Base-by-base conservation (phyloP, 805 yeast species). In the Candida boleticola region DNA sequence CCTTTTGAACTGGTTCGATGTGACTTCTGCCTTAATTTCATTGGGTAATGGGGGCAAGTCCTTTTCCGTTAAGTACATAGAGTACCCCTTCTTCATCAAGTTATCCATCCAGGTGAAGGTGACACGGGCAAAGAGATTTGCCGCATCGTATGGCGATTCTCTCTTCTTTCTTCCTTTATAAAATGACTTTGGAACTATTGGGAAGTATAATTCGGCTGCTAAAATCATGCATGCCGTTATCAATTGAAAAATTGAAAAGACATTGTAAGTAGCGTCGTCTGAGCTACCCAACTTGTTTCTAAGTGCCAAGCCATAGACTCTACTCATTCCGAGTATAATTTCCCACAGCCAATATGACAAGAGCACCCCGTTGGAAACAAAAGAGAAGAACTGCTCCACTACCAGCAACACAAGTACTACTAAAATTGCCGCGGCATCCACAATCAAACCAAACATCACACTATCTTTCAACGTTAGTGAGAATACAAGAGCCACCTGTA, bases 21-120 rank as follows among this genome's bases (percentile, higher is more conserved):
- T 73, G 25, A 61, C 60, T 18, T 65, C 64, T 6, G 96, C 73
- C 42, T 76, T 79, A 49, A 87, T 77, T 29, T 74, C 76, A 1
- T 64, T 61, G 9, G 98, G 97, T 39, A 93, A 75, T 14, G 78
- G 76, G n/a, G 96, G 97, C 45, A 92, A 75, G 61, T 92, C 97
- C 2, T 67, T 63, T 50, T 76, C 74, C 61, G 48, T 61, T 52
- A 81, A 68, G 53, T 54, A 79, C 47, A 77, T 78, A 32, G 72
- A 66, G 54, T 83, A 85, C 13, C 98, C 98, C 41, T 78, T 79
- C 50, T 69, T 77, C 83, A 93, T 87, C 54, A 93, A 67, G 1
- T 76, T 80, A 18, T 88, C 81, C 95, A 93, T 88, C 98, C 99
- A 93, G 20, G 81, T 67, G 60, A 93, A 92, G 0, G 95, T 83